Evolutionary conservation across 805 yeast species (phyloP).

Genomic region (Citeromyces matritensis): DNA sequence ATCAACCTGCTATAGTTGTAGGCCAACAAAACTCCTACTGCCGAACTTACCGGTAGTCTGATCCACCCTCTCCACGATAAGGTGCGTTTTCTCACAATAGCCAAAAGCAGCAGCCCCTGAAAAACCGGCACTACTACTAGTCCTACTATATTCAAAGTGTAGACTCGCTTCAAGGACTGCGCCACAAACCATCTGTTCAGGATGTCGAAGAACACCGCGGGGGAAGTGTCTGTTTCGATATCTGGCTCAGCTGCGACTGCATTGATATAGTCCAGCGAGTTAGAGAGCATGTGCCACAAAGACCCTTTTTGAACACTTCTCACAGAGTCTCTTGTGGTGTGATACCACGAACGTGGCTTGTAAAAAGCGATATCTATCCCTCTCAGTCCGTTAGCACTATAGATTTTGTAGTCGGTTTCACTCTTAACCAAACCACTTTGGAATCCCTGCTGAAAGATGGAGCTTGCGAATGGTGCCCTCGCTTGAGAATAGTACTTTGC

Average conservation of each 20-base stretch:
- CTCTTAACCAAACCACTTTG: constrained; percentile 55
- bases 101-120: constrained; percentile 25
- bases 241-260: constrained; percentile 25
- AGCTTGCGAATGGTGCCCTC: constrained; percentile 60
- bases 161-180: constrained; percentile 33
- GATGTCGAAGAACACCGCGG: constrained; percentile 54
- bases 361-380: constrained; percentile 88
- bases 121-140: constrained; percentile 41
- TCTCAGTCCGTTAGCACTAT: constrained; percentile 49
- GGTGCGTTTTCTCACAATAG: constrained; percentile 28
- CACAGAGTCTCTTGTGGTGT: constrained; percentile 62
- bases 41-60: constrained; percentile 46
- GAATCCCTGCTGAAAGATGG: constrained; percentile 77
- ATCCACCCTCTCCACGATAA: constrained; percentile 25
- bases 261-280: constrained; percentile 43
- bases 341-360: constrained; percentile 73
- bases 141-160: constrained; percentile 34
- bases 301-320: constrained; percentile 49
- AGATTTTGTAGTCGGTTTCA: constrained; percentile 78
- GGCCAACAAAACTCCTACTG: constrained; percentile 23
- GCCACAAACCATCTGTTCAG: constrained; percentile 39
- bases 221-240: constrained; percentile 14
- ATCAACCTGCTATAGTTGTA: constrained; percentile 22
- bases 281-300: constrained; percentile 74
- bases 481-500: constrained; percentile 42